Evolutionary conservation across 768 basidiomycete species (phyloP).

Genomic region (Lentinula edodes): DNA sequence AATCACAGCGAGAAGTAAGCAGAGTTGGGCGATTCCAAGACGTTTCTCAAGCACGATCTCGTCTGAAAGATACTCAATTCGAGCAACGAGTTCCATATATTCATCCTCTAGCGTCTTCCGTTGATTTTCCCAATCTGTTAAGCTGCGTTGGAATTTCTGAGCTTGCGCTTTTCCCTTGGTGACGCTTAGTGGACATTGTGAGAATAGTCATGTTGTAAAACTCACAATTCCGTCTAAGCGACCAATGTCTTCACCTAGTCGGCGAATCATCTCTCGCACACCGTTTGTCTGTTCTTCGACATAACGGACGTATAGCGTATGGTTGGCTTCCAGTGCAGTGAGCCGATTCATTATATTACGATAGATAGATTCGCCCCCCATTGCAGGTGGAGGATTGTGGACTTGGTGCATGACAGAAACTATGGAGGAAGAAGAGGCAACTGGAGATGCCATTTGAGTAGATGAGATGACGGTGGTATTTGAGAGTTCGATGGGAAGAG

Average conservation of each 20-base stretch:
- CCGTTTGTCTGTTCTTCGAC: constrained; percentile 84
- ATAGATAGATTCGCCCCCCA: constrained; percentile 87
- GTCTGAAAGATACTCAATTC: constrained; percentile 70
- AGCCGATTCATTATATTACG: constrained; percentile 95
- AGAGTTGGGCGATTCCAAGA: constrained; percentile 82
- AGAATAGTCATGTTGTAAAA: constrained; percentile 6
- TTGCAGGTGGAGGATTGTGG: constrained; percentile 5
- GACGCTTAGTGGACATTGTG: neutral
- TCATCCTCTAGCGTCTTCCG: constrained; percentile 63
- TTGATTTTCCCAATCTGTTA: constrained; percentile 68
- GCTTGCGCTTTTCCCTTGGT: constrained; percentile 65
- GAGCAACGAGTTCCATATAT: constrained; percentile 58
- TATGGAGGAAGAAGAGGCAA: constrained; percentile 1
- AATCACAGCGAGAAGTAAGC: constrained; percentile 75
- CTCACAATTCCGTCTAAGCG: constrained; percentile 71
- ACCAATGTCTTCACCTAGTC: constrained; percentile 75
- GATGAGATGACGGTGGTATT: neutral
- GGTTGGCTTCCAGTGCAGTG: constrained; percentile 77
- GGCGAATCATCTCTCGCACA: constrained; percentile 66
- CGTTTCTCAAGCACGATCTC: constrained; percentile 91
- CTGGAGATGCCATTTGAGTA: neutral
- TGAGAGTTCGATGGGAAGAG: neutral
- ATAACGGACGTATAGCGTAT: constrained; percentile 78
- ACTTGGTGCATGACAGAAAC: constrained; percentile 7
- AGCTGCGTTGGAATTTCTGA: constrained; percentile 55